Percentiles rank a stretch among this genome's conserved stretches.
These are phyloP conservation scores for Arachnopeziza araneosa DNA, from an alignment of 2,329 filamentous ascomycete genomes.

Conservation along the genomic window DNA sequence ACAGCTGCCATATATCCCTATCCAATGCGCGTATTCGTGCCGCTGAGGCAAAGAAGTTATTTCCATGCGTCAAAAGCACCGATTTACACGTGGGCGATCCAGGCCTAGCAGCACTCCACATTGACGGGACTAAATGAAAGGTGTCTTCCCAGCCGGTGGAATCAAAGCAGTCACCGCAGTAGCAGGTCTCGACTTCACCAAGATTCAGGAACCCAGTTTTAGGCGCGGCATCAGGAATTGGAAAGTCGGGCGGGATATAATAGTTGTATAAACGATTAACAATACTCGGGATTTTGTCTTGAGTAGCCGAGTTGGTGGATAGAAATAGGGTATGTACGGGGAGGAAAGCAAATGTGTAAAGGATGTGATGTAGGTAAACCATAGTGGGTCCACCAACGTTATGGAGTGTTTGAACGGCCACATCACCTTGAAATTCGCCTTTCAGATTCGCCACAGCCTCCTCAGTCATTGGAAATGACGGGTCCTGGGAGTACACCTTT, in stretches of 20 bases:
- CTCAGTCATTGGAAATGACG: conserved; percentile 5
- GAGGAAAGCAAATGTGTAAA: conserved; percentile 37
- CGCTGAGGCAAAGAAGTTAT: conserved; percentile 42
- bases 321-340: conserved; percentile 43
- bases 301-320: conserved; percentile 21
- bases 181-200: conserved; percentile 35
- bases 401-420: conserved; percentile 22
- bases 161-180: conserved; percentile 37
- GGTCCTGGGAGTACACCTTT: conserved; percentile 26
- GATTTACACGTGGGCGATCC: conserved; percentile 27
- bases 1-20: conserved; percentile 23
- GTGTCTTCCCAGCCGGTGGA: conserved; percentile 36
- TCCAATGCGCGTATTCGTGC: conserved; percentile 34
- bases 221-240: conserved; percentile 36
- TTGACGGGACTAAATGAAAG: conserved; percentile 32
- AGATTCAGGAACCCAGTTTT: conserved; percentile 39
- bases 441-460: conserved; percentile 2
- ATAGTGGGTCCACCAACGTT: conserved; percentile 41
- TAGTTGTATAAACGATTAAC: conserved; percentile 15
- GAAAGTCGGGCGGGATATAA: conserved; percentile 28
- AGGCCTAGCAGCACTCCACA: conserved; percentile 29
- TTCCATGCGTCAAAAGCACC: conserved; percentile 39
- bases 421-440: conserved; percentile 10
- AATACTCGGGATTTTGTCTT: conserved; percentile 4
- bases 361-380: conserved; percentile 42